Evolutionary conservation across 2,329 filamentous ascomycete species (phyloP).

Genomic region (Penicillium sp.): DNA sequence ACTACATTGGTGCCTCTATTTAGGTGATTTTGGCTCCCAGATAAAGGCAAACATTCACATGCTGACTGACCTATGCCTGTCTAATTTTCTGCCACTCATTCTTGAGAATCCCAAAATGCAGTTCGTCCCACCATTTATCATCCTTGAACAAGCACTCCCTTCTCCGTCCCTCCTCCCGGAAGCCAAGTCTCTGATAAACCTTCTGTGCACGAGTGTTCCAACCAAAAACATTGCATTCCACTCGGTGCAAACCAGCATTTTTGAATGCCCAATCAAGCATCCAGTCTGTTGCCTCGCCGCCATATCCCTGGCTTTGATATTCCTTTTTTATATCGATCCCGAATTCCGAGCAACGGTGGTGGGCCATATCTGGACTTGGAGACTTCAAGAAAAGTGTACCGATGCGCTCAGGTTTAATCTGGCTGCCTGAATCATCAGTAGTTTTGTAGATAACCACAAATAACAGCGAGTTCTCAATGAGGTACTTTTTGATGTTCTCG

Average conservation of each 20-base stretch:
- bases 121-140: background rate
- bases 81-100: background rate
- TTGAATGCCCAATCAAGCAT: background rate
- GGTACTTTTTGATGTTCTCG: background rate
- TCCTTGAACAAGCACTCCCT: background rate
- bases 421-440: background rate
- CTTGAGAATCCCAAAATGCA: background rate
- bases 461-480: background rate
- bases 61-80: background rate
- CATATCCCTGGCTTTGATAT: background rate
- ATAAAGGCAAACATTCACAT: background rate
- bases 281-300: background rate
- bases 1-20: background rate
- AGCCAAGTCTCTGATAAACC: background rate
- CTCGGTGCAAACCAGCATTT: background rate
- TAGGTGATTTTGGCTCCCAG: background rate
- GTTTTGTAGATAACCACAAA: background rate
- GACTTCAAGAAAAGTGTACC: background rate
- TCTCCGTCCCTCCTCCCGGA: background rate
- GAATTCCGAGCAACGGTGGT: background rate
- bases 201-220: background rate
- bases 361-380: background rate
- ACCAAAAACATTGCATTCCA: background rate
- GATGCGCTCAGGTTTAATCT: background rate
- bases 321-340: background rate